Percentiles rank a stretch among this genome's conserved stretches.
Evolutionary conservation across 2,329 filamentous ascomycete species (phyloP).

Genomic region (Xylariaceae sp.): DNA sequence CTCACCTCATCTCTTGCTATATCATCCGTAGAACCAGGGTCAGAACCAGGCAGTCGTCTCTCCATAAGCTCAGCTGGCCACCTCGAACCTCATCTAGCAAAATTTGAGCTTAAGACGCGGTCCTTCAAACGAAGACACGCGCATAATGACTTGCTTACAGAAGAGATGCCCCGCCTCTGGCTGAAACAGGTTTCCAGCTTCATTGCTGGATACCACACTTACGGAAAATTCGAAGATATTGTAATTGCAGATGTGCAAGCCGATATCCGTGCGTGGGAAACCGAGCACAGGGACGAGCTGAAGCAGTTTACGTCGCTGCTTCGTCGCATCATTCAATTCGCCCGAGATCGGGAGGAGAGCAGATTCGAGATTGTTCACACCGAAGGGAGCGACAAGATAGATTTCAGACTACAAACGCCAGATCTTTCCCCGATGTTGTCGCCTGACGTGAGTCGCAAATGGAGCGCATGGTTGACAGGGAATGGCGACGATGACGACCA

Average conservation of each 20-base stretch:
- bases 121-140: neutral
- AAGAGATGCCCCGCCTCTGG: neutral
- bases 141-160: neutral
- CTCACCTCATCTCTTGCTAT: too few species aligned
- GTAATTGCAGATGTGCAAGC: neutral
- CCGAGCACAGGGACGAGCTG: neutral
- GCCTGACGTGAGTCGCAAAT: neutral
- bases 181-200: neutral
- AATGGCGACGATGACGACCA: neutral
- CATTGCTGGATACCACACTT: neutral
- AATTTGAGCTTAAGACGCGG: neutral
- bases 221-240: neutral
- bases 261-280: neutral
- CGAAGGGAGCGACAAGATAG: neutral
- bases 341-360: too few species aligned
- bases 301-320: too few species aligned
- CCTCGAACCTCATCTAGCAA: too few species aligned
- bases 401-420: neutral
- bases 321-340: too few species aligned
- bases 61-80: too few species aligned
- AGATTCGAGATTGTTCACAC: too few species aligned
- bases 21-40: too few species aligned
- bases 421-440: neutral
- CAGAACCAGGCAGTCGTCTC: too few species aligned
- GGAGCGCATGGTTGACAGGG: neutral